Evolutionary conservation across 176 grass and related monocot genomes (phyloP).

Genomic region (Ensete glaucum): DNA sequence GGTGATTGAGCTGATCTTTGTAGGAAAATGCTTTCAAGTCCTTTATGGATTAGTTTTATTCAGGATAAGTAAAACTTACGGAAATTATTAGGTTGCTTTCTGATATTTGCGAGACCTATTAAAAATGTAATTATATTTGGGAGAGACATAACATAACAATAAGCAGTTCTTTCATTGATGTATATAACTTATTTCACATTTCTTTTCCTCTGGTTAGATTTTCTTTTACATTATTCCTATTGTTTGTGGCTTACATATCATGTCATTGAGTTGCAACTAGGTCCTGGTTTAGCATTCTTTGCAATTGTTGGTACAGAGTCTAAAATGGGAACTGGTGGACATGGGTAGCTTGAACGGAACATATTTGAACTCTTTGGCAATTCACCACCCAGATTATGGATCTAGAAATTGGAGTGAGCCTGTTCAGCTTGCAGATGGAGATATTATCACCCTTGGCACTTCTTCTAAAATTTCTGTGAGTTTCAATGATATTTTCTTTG

Average conservation of each 20-base stretch:
- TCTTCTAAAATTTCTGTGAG: constrained; percentile 71
- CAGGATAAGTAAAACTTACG: no score
- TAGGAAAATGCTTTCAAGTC: not conserved
- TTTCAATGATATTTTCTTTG: not conserved
- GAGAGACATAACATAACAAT: no score
- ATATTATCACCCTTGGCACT: constrained; percentile 66
- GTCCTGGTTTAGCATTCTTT: not conserved
- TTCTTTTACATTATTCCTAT: not conserved
- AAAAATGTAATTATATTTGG: no score
- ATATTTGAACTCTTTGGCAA: constrained; percentile 46
- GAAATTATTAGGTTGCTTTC: no score
- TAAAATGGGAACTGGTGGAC: constrained; percentile 79
- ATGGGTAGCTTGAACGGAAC: constrained; percentile 92
- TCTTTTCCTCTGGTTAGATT: not conserved
- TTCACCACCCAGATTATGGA: constrained; percentile 49
- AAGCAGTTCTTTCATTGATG: not conserved
- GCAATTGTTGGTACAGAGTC: constrained; percentile 35
- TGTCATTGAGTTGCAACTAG: not conserved
- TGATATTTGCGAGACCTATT: no score
- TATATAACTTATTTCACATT: not conserved
- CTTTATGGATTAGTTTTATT: no score
- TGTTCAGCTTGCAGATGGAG: constrained; percentile 63
- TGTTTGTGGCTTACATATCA: not conserved
- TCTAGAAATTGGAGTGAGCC: constrained; percentile 56
- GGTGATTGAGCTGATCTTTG: not conserved